Conservation (phyloP, 805 yeast species). For the Sugiyamaella chiloensis region DNA sequence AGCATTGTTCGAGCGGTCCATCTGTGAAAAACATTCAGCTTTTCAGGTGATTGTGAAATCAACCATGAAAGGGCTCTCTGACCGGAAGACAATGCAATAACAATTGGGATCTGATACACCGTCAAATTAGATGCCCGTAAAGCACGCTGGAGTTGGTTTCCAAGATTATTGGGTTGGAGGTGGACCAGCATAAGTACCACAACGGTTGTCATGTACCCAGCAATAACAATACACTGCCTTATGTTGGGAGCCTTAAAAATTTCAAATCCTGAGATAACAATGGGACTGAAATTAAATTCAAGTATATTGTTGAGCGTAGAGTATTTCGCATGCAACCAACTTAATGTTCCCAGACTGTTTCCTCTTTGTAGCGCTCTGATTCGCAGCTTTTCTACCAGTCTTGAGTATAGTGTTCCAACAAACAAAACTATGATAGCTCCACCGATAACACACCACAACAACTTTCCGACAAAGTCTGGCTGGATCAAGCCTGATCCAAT, state of each 20-base stretch:
- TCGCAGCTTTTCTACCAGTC: background rate
- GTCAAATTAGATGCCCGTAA: conserved; percentile 4
- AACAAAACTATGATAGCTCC: background rate
- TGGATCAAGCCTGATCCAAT: conserved; percentile 1
- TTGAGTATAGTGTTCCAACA: background rate
- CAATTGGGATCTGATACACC: conserved; percentile 3
- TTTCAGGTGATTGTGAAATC: conserved; percentile 43
- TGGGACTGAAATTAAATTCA: background rate
- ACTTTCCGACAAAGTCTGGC: conserved; percentile 1
- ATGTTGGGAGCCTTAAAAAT: background rate
- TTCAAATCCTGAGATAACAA: background rate
- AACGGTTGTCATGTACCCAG: conserved; percentile 33
- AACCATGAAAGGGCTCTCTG: conserved; percentile 41
- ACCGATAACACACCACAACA: conserved; percentile 6
- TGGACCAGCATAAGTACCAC: conserved; percentile 32
- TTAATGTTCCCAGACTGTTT: background rate
- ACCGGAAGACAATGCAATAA: conserved; percentile 36
- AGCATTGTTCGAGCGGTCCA: conserved; percentile 45
- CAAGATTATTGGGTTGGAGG: conserved; percentile 39
- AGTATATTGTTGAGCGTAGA: background rate
- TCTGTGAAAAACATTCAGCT: conserved; percentile 40
- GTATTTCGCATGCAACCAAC: background rate
- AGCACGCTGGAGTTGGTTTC: conserved; percentile 37
- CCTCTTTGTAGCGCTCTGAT: background rate
- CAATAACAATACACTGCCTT: conserved; percentile 27